phyloP scores from a whole-genome alignment of 2,329 filamentous ascomycete genomes.

The Diaporthe vaccinii region DNA sequence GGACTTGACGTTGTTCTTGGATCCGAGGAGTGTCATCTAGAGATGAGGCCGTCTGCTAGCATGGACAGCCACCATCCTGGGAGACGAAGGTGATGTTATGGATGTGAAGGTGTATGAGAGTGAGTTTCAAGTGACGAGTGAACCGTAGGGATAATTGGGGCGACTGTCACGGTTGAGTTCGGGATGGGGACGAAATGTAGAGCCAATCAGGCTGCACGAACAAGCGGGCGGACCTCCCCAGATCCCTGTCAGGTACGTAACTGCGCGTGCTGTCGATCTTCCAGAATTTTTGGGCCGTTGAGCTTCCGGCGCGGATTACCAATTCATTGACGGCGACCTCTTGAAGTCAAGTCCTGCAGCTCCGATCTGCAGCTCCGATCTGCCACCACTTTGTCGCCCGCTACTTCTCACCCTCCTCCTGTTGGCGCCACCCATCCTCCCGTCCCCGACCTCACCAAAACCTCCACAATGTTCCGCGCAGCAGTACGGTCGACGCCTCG shows the following conservation, averaged over 20 bases:
- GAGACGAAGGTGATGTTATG: neutral
- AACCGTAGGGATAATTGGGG: neutral
- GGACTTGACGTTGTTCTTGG: neutral
- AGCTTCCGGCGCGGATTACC: slow-evolving; percentile 18
- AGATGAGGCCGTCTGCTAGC: neutral
- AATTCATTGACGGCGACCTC: slow-evolving; percentile 31
- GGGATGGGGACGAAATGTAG: neutral
- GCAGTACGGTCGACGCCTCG: slow-evolving; percentile 63
- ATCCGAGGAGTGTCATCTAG: neutral
- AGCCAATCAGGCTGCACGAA: neutral
- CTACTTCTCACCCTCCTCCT: slow-evolving; percentile 35
- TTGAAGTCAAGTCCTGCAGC: neutral
- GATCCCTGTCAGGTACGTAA: slow-evolving; percentile 26
- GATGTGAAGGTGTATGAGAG: neutral
- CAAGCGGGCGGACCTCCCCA: no score
- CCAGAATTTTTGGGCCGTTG: slow-evolving; percentile 33
- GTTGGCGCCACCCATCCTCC: slow-evolving; percentile 35
- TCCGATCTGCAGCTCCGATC: slow-evolving; percentile 1
- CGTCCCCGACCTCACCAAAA: neutral
- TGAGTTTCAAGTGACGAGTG: neutral
- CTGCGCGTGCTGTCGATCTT: slow-evolving; percentile 13
- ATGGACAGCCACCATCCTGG: neutral
- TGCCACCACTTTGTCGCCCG: neutral
- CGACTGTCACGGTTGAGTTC: neutral
- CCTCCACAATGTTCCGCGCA: slow-evolving; percentile 65